These are phyloP conservation scores for Schwanniomyces polymorphus DNA, from an alignment of 805 yeast species.

Conservation along the genomic window DNA sequence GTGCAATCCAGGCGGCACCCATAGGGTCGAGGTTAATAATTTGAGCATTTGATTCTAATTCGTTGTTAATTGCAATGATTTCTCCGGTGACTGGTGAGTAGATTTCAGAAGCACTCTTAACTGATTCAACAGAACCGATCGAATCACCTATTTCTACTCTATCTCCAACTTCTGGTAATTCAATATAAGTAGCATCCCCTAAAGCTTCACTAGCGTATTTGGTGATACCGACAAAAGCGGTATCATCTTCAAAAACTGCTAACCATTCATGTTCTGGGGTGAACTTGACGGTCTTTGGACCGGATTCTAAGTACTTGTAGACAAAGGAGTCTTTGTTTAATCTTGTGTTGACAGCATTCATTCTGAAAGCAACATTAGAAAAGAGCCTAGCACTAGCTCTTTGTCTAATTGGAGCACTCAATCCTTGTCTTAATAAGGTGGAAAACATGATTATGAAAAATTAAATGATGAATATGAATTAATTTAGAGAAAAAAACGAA, in stretches of 20 bases:
- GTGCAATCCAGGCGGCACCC: conserved; percentile 93
- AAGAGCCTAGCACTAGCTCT: conserved; percentile 4
- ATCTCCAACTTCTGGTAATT: conserved; percentile 75
- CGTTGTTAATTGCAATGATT: conserved; percentile 67
- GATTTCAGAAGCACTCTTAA: conserved; percentile 90
- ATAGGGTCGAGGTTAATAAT: conserved; percentile 84
- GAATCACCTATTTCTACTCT: conserved; percentile 71
- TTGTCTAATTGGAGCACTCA: not conserved
- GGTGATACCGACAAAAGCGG: conserved; percentile 87
- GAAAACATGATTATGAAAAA: not conserved
- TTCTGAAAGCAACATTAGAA: conserved; percentile 10
- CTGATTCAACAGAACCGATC: conserved; percentile 91
- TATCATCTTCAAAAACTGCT: conserved; percentile 78
- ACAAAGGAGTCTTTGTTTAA: conserved; percentile 38
- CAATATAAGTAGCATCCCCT: conserved; percentile 95
- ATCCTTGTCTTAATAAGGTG: not conserved
- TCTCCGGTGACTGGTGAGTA: conserved; percentile 85
- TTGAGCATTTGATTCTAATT: conserved; percentile 68
- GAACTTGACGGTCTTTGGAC: conserved; percentile 58
- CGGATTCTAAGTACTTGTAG: conserved; percentile 37
- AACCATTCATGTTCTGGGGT: conserved; percentile 96
- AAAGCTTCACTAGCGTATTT: conserved; percentile 93
- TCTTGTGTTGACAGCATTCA: conserved; percentile 32
- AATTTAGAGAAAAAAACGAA: not conserved
- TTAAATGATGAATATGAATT: not conserved